These are phyloP conservation scores for Verticillium zaregamsianum DNA, from an alignment of 2,329 filamentous ascomycete species.

Conservation along the genomic window DNA sequence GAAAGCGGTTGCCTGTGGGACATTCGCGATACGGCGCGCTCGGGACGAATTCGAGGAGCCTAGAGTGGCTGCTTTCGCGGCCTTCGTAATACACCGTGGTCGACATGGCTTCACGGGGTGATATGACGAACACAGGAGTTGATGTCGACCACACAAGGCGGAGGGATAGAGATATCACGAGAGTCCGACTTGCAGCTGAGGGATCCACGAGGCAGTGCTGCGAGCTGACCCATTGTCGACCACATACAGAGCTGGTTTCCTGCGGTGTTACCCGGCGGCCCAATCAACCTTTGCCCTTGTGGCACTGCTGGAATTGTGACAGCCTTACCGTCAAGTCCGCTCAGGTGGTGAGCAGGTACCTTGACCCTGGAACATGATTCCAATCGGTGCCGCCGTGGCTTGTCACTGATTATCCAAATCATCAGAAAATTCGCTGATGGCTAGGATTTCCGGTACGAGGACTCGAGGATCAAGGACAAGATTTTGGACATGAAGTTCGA, in stretches of 20 bases:
- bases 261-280: neutral
- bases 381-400: neutral
- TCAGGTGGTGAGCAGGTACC: too few relatives aligned
- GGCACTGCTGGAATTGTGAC: too few relatives aligned
- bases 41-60: neutral
- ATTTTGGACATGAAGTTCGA: too few relatives aligned
- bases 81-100: neutral
- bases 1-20: slow-evolving; percentile 1
- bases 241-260: neutral
- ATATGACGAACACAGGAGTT: neutral
- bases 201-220: neutral
- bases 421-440: too few relatives aligned
- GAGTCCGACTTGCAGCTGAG: neutral
- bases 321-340: too few relatives aligned
- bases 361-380: neutral
- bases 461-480: too few relatives aligned
- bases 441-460: too few relatives aligned
- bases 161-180: neutral
- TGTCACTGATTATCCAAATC: too few relatives aligned
- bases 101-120: neutral
- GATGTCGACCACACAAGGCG: neutral
- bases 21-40: neutral
- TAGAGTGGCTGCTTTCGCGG: neutral
- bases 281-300: neutral
- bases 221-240: neutral